phyloP scores from a whole-genome alignment of 2,329 filamentous ascomycete genomes.

The Colletotrichum karsti region DNA sequence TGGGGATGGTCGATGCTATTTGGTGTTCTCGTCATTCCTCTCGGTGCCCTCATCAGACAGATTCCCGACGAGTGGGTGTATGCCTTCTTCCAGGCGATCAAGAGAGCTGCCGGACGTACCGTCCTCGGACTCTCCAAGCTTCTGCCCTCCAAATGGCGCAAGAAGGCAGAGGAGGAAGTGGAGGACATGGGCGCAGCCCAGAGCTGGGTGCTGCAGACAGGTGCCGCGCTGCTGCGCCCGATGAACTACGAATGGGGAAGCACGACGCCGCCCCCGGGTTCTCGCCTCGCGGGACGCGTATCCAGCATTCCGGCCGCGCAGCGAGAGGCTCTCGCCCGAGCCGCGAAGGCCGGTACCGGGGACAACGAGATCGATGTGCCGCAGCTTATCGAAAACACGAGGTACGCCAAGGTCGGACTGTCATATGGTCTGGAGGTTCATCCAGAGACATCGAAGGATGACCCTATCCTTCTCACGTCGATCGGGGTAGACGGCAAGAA shows the following conservation, averaged over 20 bases:
- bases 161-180: slow-evolving; percentile 26
- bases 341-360: slow-evolving; percentile 8
- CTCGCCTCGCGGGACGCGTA: slow-evolving; percentile 22
- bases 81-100: slow-evolving; percentile 34
- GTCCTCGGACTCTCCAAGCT: slow-evolving; percentile 27
- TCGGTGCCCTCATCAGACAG: slow-evolving; percentile 56
- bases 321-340: slow-evolving; percentile 28
- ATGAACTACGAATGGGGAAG: slow-evolving; percentile 34
- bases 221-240: slow-evolving; percentile 31
- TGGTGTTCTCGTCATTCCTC: slow-evolving; percentile 72
- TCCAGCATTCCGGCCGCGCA: slow-evolving; percentile 34
- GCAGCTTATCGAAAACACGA: slow-evolving; percentile 20
- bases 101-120: slow-evolving; percentile 36
- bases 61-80: slow-evolving; percentile 53
- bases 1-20: slow-evolving; percentile 78
- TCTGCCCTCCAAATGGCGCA: slow-evolving; percentile 28
- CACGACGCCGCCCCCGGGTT: slow-evolving; percentile 20
- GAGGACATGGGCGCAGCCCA: slow-evolving; percentile 26
- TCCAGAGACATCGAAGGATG: slow-evolving; percentile 47
- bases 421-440: slow-evolving; percentile 45
- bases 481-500: slow-evolving; percentile 34
- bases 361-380: slow-evolving; percentile 28
- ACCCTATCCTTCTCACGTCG: slow-evolving; percentile 43
- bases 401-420: slow-evolving; percentile 16
- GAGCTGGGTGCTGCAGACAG: slow-evolving; percentile 34